Conservation (phyloP, 148 eudicot genomes). For the Arctostaphylos glauca region DNA sequence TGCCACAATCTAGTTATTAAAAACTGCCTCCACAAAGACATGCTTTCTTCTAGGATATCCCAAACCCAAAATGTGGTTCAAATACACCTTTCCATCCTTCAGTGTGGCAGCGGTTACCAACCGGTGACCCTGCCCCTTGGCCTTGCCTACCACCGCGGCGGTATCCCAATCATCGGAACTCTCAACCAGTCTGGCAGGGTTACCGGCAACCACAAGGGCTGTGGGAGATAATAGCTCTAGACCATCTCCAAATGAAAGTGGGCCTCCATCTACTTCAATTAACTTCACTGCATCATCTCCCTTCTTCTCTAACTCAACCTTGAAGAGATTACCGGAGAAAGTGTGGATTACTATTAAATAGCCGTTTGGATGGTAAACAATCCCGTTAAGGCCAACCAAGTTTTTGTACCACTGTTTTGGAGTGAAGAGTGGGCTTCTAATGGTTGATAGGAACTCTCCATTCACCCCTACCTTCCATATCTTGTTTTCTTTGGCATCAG, state of each 20-base stretch:
- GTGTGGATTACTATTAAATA: slow-evolving; percentile 77
- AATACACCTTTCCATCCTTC: slow-evolving; percentile 75
- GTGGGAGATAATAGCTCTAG: slow-evolving; percentile 67
- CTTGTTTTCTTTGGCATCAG: slow-evolving; percentile 64
- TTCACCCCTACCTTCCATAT: slow-evolving; percentile 64
- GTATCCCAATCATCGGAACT: slow-evolving; percentile 77
- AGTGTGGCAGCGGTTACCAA: slow-evolving; percentile 60
- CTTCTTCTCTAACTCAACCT: slow-evolving; percentile 34
- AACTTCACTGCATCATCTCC: slow-evolving; percentile 35
- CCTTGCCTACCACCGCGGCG: slow-evolving; percentile 44
- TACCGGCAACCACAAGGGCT: slow-evolving; percentile 70
- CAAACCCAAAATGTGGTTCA: slow-evolving; percentile 70
- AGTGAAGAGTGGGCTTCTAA: slow-evolving; percentile 70
- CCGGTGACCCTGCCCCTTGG: slow-evolving; percentile 50
- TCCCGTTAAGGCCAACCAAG: slow-evolving; percentile 72
- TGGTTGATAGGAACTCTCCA: slow-evolving; percentile 46
- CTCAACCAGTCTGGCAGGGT: slow-evolving; percentile 60
- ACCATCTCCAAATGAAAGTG: slow-evolving; percentile 65
- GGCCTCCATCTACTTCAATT: slow-evolving; percentile 44
- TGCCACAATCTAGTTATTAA: slow-evolving; percentile 26
- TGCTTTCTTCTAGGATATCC: slow-evolving; percentile 86
- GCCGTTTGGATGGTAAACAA: slow-evolving; percentile 76
- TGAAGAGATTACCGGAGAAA: slow-evolving; percentile 60
- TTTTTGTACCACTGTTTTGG: slow-evolving; percentile 72
- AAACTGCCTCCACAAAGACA: slow-evolving; percentile 69